Percentiles rank a stretch among this genome's conserved stretches.
Evolutionary conservation across 768 basidiomycete species (phyloP).

Genomic region (Russula vinacea): DNA sequence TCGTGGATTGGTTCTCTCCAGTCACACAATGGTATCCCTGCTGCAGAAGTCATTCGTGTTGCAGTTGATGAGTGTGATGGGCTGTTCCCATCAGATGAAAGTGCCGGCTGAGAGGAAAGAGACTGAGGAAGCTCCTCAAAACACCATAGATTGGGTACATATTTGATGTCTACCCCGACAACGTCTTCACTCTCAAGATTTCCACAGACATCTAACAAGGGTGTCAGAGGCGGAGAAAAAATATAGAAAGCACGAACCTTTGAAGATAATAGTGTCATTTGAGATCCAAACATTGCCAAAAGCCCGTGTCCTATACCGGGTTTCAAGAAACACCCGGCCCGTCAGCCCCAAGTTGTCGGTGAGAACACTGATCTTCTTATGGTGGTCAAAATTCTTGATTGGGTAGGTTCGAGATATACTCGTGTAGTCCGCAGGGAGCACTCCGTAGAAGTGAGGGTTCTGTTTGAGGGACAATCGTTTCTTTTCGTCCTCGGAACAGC

Average conservation of each 20-base stretch:
- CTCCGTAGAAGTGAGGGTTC: conserved; percentile 20
- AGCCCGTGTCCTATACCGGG: neutral
- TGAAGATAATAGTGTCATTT: conserved; percentile 7
- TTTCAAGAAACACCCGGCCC: conserved; percentile 18
- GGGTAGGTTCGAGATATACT: neutral
- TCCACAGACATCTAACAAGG: neutral
- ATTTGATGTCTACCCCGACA: neutral
- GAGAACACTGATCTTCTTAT: conserved; percentile 5
- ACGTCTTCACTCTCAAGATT: neutral
- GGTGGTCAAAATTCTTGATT: neutral
- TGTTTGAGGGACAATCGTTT: conserved; percentile 18
- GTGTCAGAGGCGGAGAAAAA: neutral
- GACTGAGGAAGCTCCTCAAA: neutral
- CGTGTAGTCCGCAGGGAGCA: conserved; percentile 1
- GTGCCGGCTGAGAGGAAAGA: neutral
- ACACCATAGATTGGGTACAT: conserved; percentile 1
- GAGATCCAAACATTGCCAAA: conserved; percentile 17
- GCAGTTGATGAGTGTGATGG: neutral
- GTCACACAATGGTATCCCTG: no score
- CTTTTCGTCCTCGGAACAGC: neutral
- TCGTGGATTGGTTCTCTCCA: neutral
- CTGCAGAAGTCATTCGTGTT: neutral
- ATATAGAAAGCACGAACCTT: neutral
- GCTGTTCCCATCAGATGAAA: neutral
- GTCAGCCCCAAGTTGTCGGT: conserved; percentile 1